A percentile compares a stretch with the other conserved stretches of the same genome.
phyloP scores from a whole-genome alignment of 208 protist species.

The Trypanosoma boissoni region DNA sequence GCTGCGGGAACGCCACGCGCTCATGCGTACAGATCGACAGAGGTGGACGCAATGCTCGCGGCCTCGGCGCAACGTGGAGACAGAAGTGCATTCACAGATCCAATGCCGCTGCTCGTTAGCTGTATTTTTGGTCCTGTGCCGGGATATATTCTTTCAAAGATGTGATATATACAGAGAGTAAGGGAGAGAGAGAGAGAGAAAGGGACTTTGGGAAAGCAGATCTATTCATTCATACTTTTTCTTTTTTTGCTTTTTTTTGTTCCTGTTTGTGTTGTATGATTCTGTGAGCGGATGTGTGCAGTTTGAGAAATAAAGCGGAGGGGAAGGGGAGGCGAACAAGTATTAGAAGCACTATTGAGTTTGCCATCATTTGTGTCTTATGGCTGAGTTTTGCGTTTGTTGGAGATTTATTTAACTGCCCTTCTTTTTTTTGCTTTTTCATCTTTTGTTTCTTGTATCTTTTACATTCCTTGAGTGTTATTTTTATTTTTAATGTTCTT shows the following conservation, averaged over 20 bases:
- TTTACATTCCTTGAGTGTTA: too few species aligned
- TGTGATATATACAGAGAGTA: slow-evolving; percentile 7
- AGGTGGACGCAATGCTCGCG: slow-evolving; percentile 11
- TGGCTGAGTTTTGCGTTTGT: too few species aligned
- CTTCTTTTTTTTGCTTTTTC: neutral
- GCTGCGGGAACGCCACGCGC: slow-evolving; percentile 1
- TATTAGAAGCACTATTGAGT: too few species aligned
- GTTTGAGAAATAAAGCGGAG: too few species aligned
- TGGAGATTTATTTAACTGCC: slow-evolving; percentile 12
- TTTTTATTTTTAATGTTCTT: slow-evolving; percentile 3
- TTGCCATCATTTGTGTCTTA: too few species aligned
- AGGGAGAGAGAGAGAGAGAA: neutral
- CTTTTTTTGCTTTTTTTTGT: neutral
- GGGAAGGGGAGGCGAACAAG: too few species aligned
- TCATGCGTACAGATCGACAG: slow-evolving; percentile 23
- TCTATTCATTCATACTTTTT: neutral
- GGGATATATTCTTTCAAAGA: slow-evolving; percentile 20
- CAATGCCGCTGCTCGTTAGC: slow-evolving; percentile 14
- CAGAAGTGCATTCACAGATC: neutral
- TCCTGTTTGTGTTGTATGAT: neutral
- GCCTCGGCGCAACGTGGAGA: neutral
- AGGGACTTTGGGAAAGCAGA: neutral
- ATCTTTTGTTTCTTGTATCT: slow-evolving; percentile 6
- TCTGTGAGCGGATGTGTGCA: too few species aligned
- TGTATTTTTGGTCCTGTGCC: slow-evolving; percentile 19